phyloP scores from a whole-genome alignment of 1,284 basidiomycete genomes.

The Pholiota adiposa region DNA sequence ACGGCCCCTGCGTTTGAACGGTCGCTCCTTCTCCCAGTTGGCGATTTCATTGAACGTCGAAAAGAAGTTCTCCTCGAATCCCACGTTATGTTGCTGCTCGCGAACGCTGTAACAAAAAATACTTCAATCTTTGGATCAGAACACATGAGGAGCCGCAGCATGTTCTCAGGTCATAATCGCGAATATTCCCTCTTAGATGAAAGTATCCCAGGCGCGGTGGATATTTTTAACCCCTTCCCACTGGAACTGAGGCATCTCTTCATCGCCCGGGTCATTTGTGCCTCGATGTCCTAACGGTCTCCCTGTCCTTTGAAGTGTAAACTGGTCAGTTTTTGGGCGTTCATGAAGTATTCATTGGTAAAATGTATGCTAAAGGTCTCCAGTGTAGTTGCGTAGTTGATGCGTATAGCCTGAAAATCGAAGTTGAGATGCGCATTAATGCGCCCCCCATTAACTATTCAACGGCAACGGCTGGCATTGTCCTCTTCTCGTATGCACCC shows the following conservation, averaged over 20 bases:
- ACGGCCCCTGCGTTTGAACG: neutral
- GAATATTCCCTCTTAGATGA: slow-evolving; percentile 9
- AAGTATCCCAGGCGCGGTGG: slow-evolving; percentile 5
- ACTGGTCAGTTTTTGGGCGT: too few relatives aligned
- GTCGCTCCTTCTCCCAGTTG: too few relatives aligned
- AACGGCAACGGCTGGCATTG: neutral
- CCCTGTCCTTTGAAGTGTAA: too few relatives aligned
- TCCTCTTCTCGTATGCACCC: slow-evolving; percentile 7
- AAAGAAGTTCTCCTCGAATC: neutral
- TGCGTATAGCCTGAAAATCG: neutral
- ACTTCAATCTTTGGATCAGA: neutral
- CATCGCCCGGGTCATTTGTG: too few relatives aligned
- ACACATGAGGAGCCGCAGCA: neutral
- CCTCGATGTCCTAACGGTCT: too few relatives aligned
- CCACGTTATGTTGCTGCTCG: neutral
- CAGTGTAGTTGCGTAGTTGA: neutral
- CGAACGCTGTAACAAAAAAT: neutral
- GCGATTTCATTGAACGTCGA: neutral
- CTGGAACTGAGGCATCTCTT: neutral
- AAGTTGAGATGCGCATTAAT: neutral
- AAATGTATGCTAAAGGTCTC: neutral
- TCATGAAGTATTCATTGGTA: too few relatives aligned
- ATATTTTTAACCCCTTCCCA: slow-evolving; percentile 16
- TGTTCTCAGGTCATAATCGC: slow-evolving; percentile 9
- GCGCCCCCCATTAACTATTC: neutral